Percentiles rank a stretch among this genome's conserved stretches.
Conservation (phyloP, 2,329 filamentous ascomycete genomes). For the Exophiala bonariae region DNA sequence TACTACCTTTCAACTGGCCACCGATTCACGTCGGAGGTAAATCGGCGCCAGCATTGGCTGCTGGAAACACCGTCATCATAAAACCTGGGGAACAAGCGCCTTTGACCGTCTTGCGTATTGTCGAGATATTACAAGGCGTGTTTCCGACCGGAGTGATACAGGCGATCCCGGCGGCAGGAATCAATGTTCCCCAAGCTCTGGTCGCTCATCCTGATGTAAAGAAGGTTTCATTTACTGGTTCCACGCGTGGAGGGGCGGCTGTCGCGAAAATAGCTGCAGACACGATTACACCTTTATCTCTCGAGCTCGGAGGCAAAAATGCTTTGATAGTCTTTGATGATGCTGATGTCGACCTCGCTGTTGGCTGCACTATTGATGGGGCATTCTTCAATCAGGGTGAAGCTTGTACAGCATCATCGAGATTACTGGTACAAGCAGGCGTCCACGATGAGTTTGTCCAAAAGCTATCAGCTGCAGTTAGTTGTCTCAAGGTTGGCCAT, state of each 20-base stretch:
- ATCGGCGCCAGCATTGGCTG: conserved; percentile 34
- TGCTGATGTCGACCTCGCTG: conserved; percentile 72
- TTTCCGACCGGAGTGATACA: conserved; percentile 35
- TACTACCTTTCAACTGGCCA: conserved; percentile 60
- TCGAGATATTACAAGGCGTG: conserved; percentile 33
- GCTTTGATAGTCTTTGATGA: conserved; percentile 76
- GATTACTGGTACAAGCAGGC: conserved; percentile 12
- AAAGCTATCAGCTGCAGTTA: conserved; percentile 14
- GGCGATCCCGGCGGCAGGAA: conserved; percentile 62
- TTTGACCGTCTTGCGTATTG: conserved; percentile 32
- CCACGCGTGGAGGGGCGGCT: conserved; percentile 67
- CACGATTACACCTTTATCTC: conserved; percentile 72
- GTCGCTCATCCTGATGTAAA: conserved; percentile 67
- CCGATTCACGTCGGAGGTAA: conserved; percentile 44
- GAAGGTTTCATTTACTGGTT: conserved; percentile 77
- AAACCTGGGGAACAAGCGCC: conserved; percentile 38
- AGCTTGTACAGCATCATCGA: conserved; percentile 11
- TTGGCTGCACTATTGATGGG: conserved; percentile 33
- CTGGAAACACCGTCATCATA: conserved; percentile 38
- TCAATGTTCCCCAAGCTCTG: conserved; percentile 64
- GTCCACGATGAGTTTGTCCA: conserved; percentile 19
- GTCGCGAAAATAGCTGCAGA: conserved; percentile 69
- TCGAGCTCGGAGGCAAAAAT: conserved; percentile 82
- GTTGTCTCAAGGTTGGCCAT: conserved; percentile 18
- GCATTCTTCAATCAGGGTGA: conserved; percentile 19